phyloP scores from a whole-genome alignment of 2,329 filamentous ascomycete species.

The Calonectria pseudoreteaudii region DNA sequence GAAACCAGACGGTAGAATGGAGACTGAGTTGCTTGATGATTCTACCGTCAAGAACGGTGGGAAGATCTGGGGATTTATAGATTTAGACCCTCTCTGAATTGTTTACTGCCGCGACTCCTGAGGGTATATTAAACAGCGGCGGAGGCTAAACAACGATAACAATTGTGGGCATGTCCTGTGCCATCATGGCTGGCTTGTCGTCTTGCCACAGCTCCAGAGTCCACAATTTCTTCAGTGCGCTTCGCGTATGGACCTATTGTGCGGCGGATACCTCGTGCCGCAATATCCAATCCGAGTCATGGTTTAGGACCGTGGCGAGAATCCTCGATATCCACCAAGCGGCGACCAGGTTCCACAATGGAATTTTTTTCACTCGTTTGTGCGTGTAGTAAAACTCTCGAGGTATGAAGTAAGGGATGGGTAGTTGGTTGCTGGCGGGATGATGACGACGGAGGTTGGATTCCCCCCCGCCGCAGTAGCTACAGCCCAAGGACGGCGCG shows the following conservation, averaged over 20 bases:
- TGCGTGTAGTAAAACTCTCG: constrained; percentile 32
- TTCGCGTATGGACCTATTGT: neutral
- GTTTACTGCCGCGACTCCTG: constrained; percentile 30
- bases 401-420: constrained; percentile 39
- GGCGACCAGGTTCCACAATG: constrained; percentile 36
- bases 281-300: constrained; percentile 40
- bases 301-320: constrained; percentile 35
- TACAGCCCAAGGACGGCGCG: neutral
- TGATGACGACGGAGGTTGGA: constrained; percentile 32
- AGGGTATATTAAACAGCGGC: constrained; percentile 29
- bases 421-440: constrained; percentile 14
- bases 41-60: constrained; percentile 57
- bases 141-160: constrained; percentile 3
- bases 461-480: neutral
- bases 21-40: constrained; percentile 30
- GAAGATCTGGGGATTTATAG: constrained; percentile 49
- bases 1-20: constrained; percentile 29
- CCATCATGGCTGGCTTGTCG: constrained; percentile 1
- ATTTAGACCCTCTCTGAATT: constrained; percentile 26
- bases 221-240: neutral
- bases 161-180: constrained; percentile 14
- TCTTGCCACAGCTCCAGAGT: neutral
- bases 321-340: constrained; percentile 39
- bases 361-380: constrained; percentile 10
- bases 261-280: neutral